Base-by-base conservation (phyloP, 192 early-diverging fungal genomes). In the Umbelopsis sp. region DNA sequence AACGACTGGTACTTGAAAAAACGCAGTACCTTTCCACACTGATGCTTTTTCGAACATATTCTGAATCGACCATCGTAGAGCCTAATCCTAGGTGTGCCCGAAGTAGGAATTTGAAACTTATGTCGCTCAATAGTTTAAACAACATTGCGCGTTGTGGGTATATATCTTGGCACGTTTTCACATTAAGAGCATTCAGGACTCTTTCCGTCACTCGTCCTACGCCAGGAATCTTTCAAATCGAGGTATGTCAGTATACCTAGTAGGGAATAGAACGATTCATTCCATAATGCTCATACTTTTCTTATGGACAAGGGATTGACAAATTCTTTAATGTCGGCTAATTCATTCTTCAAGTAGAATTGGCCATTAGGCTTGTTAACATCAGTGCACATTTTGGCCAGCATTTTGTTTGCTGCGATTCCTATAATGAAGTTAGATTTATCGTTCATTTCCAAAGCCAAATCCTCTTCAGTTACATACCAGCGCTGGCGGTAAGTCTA, bases 291-390 rank as follows among this genome's bases (percentile, higher is more conserved):
- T 34, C 72, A 62, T 36, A 91, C 78, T 56, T 90, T 89, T 41
- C 91, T 82, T 2, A 91, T 79, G 5, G 71, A 65, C 3, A 91
- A 69, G 1, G 53, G n/a, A 7, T 69, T 54, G 9, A 87, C 36
- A 71, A 89, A 91, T 8, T 80, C 78, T 24, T 72, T 26, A 16
- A 92, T 78, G 6, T 68, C 71, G 26, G 70, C 68, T 21, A 54
- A 72, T 6, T 83, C 68, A 34, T 73, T 82, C 41, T 76, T 69
- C n/a, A 92, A 72, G 16, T 69, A 59, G 62, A 77, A 83, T 71
- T 92, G 91, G 0, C 91, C 91, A 73, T 92, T 92, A 7, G 91
- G 91, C 73, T 92, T 92, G 43, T 91, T 87, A n/a, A 86, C 38
- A 65, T 91, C 88, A 43, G 78, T 72, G 65, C 83, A 85, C 16